Evolutionary conservation across 2,329 filamentous ascomycete species (phyloP), one percentile per base, ranked within the genome.

Genomic region (Alternaria sp.): DNA sequence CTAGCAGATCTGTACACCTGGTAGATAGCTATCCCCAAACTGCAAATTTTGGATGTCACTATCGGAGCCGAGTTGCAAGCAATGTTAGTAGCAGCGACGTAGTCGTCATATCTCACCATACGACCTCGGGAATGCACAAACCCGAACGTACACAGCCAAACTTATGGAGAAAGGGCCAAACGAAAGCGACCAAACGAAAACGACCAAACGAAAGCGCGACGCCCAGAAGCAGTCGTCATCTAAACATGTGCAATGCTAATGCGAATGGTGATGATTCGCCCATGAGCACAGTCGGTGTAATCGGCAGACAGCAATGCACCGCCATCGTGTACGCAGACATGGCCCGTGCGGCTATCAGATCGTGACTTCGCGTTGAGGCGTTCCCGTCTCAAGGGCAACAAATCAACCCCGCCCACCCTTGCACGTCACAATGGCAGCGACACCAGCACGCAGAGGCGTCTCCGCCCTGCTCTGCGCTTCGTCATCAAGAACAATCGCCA

Each of bases 371-470:
- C 58, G 67, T 70, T 56, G 15, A 51, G 23, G 56, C 53, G 44
- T 57, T 59, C 51, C 44, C 32, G 15, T 46, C 15, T 10, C 32
- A 13, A 25, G 17, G 10, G 21, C 30, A 44, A 17, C 6, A 19
- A 32, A 19, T 45, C 47, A 19, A 21, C 49, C 26, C 13, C 32
- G 5, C 36, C 32, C 25, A 46, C 17, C 44, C 26, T 46, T 56
- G 43, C 53, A 17, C n/a, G 2, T 19, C 9, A 62, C 9, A 15
- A 76, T 77, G 73, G 70, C 73, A 56, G 50, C 69, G 6, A 60
- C 62, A 57, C 62, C 69, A 26, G 62, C 69, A 32, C 67, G 70
- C 15, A 65, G 66, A 47, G 66, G 69, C 17, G 59, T 77, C 40
- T 65, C 71, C 6, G 61, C 66, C 26, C 52, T 76, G 10, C 26